A percentile compares a stretch with the other conserved stretches of the same genome.
phyloP scores from a whole-genome alignment of 352 stramenopile species.

The Phytophthora quininea region DNA sequence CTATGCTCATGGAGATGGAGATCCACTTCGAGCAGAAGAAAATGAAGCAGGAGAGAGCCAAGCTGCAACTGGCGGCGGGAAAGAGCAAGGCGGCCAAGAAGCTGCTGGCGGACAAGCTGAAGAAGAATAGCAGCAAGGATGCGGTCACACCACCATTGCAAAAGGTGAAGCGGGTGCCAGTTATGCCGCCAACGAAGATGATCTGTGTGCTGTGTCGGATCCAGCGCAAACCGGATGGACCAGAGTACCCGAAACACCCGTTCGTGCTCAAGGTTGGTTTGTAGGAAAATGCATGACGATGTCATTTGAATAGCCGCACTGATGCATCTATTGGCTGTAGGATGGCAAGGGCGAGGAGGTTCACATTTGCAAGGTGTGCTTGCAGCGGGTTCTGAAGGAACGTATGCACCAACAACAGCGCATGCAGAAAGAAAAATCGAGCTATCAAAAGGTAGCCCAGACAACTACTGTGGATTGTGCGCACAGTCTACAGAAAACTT shows the following conservation, averaged over 20 bases:
- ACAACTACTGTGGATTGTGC: slow-evolving; percentile 58
- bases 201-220: slow-evolving; percentile 58
- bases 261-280: slow-evolving; percentile 73
- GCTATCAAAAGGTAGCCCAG: slow-evolving; percentile 14
- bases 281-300: not conserved
- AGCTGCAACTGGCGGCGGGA: slow-evolving; percentile 11
- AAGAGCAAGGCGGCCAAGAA: slow-evolving; percentile 23
- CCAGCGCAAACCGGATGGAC: slow-evolving; percentile 25
- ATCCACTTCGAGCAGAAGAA: slow-evolving; percentile 39
- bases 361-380: slow-evolving; percentile 69
- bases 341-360: slow-evolving; percentile 56
- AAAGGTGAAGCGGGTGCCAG: slow-evolving; percentile 15
- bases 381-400: slow-evolving; percentile 56
- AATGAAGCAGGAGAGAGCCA: slow-evolving; percentile 15
- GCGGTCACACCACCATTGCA: slow-evolving; percentile 5
- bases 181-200: slow-evolving; percentile 26
- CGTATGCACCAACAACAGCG: slow-evolving; percentile 16
- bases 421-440: slow-evolving; percentile 1
- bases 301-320: not conserved
- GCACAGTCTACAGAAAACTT: slow-evolving; percentile 32
- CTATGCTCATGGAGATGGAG: slow-evolving; percentile 62
- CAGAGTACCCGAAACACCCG: slow-evolving; percentile 59
- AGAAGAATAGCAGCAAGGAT: slow-evolving; percentile 5
- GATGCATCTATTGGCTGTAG: slow-evolving; percentile 23
- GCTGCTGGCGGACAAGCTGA: slow-evolving; percentile 11